phyloP scores from a whole-genome alignment of 805 yeast species.

The Starmera quercuum region DNA sequence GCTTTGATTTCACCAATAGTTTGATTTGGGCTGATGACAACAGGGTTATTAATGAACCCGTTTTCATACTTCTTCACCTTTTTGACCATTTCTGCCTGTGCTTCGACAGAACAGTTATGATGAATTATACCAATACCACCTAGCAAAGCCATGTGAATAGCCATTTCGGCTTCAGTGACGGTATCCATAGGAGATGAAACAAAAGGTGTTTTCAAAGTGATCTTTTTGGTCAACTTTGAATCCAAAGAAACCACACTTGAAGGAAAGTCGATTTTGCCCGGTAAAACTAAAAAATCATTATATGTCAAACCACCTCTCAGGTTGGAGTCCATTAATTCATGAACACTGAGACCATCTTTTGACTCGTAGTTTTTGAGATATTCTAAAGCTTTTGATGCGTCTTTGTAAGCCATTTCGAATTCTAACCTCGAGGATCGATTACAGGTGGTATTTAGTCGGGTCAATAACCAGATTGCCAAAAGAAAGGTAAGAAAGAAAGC shows the following conservation, averaged over 20 bases:
- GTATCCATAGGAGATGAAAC: constrained; percentile 99
- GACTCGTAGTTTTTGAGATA: constrained; percentile 55
- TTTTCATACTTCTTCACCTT: constrained; percentile 96
- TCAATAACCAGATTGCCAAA: constrained; percentile 2
- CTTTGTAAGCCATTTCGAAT: constrained; percentile 24
- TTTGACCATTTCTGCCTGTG: constrained; percentile 97
- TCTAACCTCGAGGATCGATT: background rate
- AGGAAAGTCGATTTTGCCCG: constrained; percentile 90
- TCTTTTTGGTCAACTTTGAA: constrained; percentile 83
- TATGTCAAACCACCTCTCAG: constrained; percentile 94
- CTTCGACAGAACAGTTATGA: constrained; percentile 94
- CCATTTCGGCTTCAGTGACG: constrained; percentile 96
- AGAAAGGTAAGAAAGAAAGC: background rate
- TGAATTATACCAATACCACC: constrained; percentile 99
- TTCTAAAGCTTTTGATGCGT: constrained; percentile 56
- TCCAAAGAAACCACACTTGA: constrained; percentile 72
- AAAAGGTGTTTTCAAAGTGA: constrained; percentile 87
- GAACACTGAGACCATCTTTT: constrained; percentile 81
- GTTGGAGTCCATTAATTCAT: constrained; percentile 82
- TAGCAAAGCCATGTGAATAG: constrained; percentile 94
- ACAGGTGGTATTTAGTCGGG: background rate
- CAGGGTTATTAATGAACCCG: constrained; percentile 93
- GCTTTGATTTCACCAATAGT: constrained; percentile 77
- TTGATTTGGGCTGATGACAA: constrained; percentile 67
- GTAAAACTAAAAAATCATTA: constrained; percentile 91